phyloP scores from a whole-genome alignment of 441 rosid genomes.

The Populus hybrid region DNA sequence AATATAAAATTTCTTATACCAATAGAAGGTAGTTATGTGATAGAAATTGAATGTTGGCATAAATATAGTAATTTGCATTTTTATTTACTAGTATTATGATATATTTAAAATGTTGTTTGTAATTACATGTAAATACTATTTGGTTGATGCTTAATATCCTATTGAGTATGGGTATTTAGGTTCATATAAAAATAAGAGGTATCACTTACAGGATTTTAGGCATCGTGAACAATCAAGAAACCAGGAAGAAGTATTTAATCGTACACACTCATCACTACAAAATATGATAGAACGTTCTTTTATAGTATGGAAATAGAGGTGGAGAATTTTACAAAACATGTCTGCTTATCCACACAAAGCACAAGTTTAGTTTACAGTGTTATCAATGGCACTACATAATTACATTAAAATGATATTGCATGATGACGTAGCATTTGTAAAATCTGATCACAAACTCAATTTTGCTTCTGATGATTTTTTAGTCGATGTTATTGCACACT shows the following conservation, averaged over 20 bases:
- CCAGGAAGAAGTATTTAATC: not conserved
- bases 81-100: too few relatives aligned
- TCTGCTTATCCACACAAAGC: too few relatives aligned
- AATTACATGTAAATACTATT: not conserved
- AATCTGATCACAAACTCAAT: too few relatives aligned
- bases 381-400: not conserved
- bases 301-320: not conserved
- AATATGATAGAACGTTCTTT: not conserved
- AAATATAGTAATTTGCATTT: not conserved
- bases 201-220: not conserved
- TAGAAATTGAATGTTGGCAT: too few relatives aligned
- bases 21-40: not conserved
- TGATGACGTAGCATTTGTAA: too few relatives aligned
- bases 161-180: not conserved
- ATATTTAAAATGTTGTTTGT: not conserved
- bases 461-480: too few relatives aligned
- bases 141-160: not conserved
- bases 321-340: too few relatives aligned
- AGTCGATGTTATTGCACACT: too few relatives aligned
- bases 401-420: too few relatives aligned
- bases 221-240: not conserved
- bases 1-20: not conserved
- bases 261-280: not conserved
- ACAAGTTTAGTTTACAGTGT: too few relatives aligned
- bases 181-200: not conserved